Base-by-base conservation (phyloP, 495 filamentous ascomycete species). In the Penicillium alfredii region DNA sequence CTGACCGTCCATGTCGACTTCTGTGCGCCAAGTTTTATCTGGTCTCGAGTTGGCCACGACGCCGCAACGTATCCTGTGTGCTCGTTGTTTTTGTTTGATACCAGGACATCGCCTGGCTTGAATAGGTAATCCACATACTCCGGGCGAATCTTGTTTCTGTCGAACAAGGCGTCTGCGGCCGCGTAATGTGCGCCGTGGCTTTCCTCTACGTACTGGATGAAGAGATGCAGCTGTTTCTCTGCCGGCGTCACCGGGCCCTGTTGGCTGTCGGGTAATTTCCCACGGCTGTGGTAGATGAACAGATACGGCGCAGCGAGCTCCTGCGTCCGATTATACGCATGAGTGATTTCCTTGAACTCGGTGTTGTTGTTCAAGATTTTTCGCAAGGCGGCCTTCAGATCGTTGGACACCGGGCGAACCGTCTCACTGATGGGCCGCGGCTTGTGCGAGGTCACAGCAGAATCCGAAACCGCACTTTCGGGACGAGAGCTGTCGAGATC, bases 71-170 rank as follows among this genome's bases (percentile, higher is more conserved):
- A 31, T 14, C 36, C 26, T 16, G 13, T 17, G 3, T 37, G 14
- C 20, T 38, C 40, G 11, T 36, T 41, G 21, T 41, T 12, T n/a
- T 20, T 9, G 11, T 12, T n/a, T 2, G 23, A 37, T 8, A 55
- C 26, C 22, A 55, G 13, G 21, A 51, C 17, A 13, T 55, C 43
- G 2, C 39, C 44, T 10, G 43, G 38, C 18, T 45, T 45, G 28
- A 55, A 48, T 9, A 55, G 30, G 26, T 52, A 52, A 11, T 44
- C 16, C 7, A 61, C 19, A 38, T 47, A 53, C 10, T 42, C 23
- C 2, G 51, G 35, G 11, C 55, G 49, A 6, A 61, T 47, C 6
- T 37, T 38, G 10, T 45, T 33, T n/a, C 45, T 33, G 1, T 49
- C 23, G 6, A 59, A 45, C 11, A 61, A 33, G n/a, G 22, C 13